Base-by-base conservation (phyloP, 1,139 yeast species). In the Lodderomyces margitis region DNA sequence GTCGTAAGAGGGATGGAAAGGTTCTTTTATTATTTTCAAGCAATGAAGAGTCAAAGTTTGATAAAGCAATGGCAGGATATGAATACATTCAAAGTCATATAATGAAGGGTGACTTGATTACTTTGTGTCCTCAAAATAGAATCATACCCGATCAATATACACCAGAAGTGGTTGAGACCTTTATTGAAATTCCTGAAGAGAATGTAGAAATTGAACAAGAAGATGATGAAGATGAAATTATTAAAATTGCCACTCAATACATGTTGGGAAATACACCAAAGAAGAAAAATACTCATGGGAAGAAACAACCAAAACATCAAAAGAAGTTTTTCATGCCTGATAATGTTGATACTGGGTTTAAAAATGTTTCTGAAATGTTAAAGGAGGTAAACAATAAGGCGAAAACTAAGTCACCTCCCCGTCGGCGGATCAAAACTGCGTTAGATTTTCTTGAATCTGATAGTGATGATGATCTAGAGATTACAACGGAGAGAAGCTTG, bases 1-100 rank as follows among this genome's bases (percentile, higher is more conserved):
- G 98, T 12, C 83, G 99, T 64, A 87, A 88, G 56, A 70, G 97
- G 50, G 88, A 86, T 50, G 99, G 99, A 37, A 77, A 75, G 46
- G 87, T 92, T 2, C 66, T 87, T n/a, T 66, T 91, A 43, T 64
- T 94, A 12, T 80, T 91, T 54, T 80, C 96, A 5, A 78, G 84
- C 12, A 81, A 81, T 50, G 99, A 94, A 59, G 80, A 85, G 45
- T 56, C 65, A 6, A 92, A 91, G 55, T 87, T 87, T 56, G 88
- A 86, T 41, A 80, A 82, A 50, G 92, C 98, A 0, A 80, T 88
- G 84, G 84, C 76, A 25, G 94, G 89, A 21, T 92, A 94, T 60
- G 80, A 80, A 45, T 78, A 77, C 57, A 82, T 94, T 40, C 98
- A 94, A 57, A 73, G 73, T 34, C 80, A 76, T 43, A 76, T 83